Base-by-base conservation (phyloP, 2,329 filamentous ascomycete genomes). In the Endoconidiophora laricicola region DNA sequence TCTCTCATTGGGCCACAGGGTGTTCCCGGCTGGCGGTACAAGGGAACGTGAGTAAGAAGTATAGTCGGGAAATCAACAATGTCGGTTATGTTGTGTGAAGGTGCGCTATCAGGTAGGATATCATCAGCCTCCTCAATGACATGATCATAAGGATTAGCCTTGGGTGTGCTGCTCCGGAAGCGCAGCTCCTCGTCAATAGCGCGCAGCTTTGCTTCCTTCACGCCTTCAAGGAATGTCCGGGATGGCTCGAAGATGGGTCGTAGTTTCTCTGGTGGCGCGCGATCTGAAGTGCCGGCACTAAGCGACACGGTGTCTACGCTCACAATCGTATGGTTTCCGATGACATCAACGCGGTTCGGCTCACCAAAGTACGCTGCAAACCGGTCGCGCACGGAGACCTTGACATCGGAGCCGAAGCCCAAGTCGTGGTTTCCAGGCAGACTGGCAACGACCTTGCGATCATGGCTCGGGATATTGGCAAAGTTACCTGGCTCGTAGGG, bases 261-360 rank as follows among this genome's bases (percentile, higher is more conserved):
- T 16, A 79, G 61, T 38, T 78, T 73, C 47, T 73, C 65, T 4
- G 65, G 62, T 46, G 70, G 65, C 37, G 70, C 71, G 61, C 73
- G 68, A 44, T 68, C 61, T 2, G 74, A 76, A 2, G 69, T 69
- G 42, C 62, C 72, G 2, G 91, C 90, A 60, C 86, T 94, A 58
- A 96, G 65, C 0, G 88, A 95, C 3, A 94, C 81, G 0, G 82
- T 78, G 61, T 98, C 91, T 6, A 98, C 74, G 0, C 86, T 93
- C 18, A 98, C 85, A 61, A 98, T 87, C 0, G 86, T 93, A 62
- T 98, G 91, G 60, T 98, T 98, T 10, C 86, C 91, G 48, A 96
- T 73, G 4, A 96, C 74, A 62, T 96, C 87, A 18, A 98, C 79
- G 6, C 86, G 74, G 63, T 95, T 96, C n/a, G 81, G 77, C 50